Evolutionary conservation across 306 rosid genomes (phyloP).

Genomic region (Cicer arietinum): DNA sequence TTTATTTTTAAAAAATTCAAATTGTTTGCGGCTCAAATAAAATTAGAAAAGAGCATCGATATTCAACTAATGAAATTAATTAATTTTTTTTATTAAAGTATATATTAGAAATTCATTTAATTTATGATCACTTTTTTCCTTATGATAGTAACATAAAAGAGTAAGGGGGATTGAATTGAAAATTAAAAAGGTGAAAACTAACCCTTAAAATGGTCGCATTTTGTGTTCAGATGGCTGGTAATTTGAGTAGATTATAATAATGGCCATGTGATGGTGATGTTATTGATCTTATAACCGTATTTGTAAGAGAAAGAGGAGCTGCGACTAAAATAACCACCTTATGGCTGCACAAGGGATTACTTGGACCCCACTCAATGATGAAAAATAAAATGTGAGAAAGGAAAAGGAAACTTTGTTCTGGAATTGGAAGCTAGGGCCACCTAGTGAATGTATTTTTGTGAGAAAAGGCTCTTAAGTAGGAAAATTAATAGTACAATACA

Average conservation of each 20-base stretch:
- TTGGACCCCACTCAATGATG: constrained; percentile 41
- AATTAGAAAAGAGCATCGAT: too few species aligned
- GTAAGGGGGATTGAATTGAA: not conserved
- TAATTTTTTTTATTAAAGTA: too few species aligned
- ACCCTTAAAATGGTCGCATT: constrained; percentile 8
- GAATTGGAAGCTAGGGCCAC: not conserved
- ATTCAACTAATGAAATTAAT: too few species aligned
- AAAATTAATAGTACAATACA: too few species aligned
- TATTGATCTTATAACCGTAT: constrained; percentile 25
- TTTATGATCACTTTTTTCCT: too few species aligned
- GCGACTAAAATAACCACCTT: constrained; percentile 6
- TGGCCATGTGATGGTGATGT: constrained; percentile 35
- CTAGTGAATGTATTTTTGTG: too few species aligned
- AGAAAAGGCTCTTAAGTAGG: too few species aligned
- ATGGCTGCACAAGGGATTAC: not conserved
- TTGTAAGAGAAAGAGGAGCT: not conserved
- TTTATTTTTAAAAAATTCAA: too few species aligned
- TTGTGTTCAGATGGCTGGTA: not conserved
- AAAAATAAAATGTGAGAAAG: constrained; percentile 21
- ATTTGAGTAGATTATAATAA: not conserved
- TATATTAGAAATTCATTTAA: too few species aligned
- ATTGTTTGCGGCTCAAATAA: too few species aligned
- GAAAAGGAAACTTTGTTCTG: constrained; percentile 22
- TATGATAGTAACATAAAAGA: too few species aligned
- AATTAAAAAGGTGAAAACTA: not conserved